Conservation (phyloP, 768 basidiomycete genomes). For the Podaxis sp. region DNA sequence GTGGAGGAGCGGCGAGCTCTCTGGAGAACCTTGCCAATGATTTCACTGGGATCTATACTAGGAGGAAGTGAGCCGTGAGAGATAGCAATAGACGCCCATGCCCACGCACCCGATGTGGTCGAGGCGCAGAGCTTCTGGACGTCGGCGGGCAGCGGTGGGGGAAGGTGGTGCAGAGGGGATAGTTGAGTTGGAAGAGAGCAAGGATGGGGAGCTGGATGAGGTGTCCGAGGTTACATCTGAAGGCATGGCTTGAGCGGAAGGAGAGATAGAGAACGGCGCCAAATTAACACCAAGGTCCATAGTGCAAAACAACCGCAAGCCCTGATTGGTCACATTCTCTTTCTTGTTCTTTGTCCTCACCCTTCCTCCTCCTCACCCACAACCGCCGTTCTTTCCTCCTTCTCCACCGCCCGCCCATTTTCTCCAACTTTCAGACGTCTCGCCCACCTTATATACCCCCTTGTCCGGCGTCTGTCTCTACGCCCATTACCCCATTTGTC, state of each 20-base stretch:
- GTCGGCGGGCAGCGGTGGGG: conserved; percentile 28
- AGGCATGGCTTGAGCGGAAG: not conserved
- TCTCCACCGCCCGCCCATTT: not conserved
- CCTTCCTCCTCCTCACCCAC: not conserved
- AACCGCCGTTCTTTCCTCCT: not conserved
- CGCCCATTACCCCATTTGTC: conserved; percentile 25
- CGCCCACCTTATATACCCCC: not conserved
- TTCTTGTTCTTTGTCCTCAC: not conserved
- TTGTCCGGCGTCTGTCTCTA: not conserved
- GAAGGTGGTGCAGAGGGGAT: conserved; percentile 17
- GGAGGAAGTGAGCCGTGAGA: conserved; percentile 15
- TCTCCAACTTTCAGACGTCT: too few species aligned
- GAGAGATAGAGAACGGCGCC: not conserved
- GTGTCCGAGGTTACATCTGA: conserved; percentile 1
- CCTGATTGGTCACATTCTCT: not conserved
- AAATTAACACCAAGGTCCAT: not conserved
- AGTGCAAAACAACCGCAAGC: not conserved
- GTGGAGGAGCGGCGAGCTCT: conserved; percentile 38
- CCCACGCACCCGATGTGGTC: conserved; percentile 28
- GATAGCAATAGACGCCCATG: not conserved
- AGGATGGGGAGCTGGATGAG: conserved; percentile 11
- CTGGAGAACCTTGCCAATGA: conserved; percentile 45
- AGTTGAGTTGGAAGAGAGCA: not conserved
- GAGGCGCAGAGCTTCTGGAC: conserved; percentile 35
- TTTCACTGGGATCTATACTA: conserved; percentile 39